Evolutionary conservation across 164 flowering plant species (phyloP).

Genomic region (Tetracentron sinense): DNA sequence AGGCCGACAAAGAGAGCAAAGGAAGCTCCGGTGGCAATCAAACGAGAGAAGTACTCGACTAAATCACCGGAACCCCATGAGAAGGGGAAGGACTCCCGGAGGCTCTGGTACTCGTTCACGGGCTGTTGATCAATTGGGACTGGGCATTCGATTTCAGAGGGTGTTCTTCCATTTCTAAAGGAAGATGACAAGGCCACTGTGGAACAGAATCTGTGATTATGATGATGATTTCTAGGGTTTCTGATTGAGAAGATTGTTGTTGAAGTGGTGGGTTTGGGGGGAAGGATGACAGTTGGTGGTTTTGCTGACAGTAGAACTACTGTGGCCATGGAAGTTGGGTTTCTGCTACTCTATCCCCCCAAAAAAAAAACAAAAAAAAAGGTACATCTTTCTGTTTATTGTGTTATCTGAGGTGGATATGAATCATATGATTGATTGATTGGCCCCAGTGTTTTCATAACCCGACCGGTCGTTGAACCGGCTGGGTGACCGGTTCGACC

Average conservation of each 20-base stretch:
- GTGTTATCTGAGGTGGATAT: no score
- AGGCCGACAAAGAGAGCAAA: constrained; percentile 69
- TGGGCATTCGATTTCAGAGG: constrained; percentile 71
- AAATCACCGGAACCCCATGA: constrained; percentile 75
- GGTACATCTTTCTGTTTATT: no score
- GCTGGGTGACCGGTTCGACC: no score
- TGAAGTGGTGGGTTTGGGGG: neutral
- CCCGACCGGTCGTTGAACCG: no score
- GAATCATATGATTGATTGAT: no score
- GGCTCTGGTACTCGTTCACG: constrained; percentile 67
- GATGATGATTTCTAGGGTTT: constrained; percentile 4
- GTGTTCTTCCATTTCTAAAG: constrained; percentile 32
- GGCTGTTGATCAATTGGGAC: constrained; percentile 92
- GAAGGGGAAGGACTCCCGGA: constrained; percentile 67
- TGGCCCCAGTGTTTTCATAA: no score
- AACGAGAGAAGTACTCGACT: constrained; percentile 42
- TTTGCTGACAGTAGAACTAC: constrained; percentile 1
- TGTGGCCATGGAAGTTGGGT: constrained; percentile 14
- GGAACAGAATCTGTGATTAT: neutral
- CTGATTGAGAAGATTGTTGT: neutral
- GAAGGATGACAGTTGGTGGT: constrained; percentile 10
- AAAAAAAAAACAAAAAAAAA: no score
- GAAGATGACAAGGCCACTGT: constrained; percentile 26
- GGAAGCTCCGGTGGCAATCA: constrained; percentile 51
- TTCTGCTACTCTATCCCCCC: no score